Conservation (phyloP, 2,329 filamentous ascomycete genomes). For the Cryoendolithus antarcticus region DNA sequence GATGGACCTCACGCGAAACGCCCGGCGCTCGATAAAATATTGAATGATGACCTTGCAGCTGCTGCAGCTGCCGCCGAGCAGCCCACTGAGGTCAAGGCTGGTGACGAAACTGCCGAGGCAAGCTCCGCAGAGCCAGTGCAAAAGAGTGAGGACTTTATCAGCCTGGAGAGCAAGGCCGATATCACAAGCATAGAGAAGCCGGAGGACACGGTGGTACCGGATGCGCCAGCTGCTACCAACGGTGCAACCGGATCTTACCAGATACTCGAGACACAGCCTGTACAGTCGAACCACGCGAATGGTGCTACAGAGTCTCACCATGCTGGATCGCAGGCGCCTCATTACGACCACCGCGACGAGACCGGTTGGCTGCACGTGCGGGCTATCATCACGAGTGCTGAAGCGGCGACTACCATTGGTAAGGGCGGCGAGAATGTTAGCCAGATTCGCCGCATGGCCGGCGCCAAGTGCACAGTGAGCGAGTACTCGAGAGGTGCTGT, state of each 20-base stretch:
- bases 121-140: constrained; percentile 4
- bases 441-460: constrained; percentile 86
- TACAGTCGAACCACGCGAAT: constrained; percentile 37
- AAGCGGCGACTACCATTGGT: constrained; percentile 94
- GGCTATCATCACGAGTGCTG: constrained; percentile 91
- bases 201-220: constrained; percentile 56
- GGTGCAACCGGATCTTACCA: constrained; percentile 31
- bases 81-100: constrained; percentile 29
- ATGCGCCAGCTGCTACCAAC: constrained; percentile 34
- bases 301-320: constrained; percentile 41
- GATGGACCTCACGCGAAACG: constrained; percentile 97
- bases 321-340: constrained; percentile 29
- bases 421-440: constrained; percentile 98
- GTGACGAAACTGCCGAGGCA: constrained; percentile 7
- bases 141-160: not conserved
- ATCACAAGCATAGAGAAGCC: constrained; percentile 42
- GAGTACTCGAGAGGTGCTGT: constrained; percentile 96
- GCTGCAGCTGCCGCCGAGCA: constrained; percentile 12
- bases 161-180: constrained; percentile 3
- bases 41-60: constrained; percentile 44
- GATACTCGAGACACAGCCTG: constrained; percentile 34
- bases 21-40: constrained; percentile 84
- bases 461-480: constrained; percentile 96
- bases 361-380: constrained; percentile 94
- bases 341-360: constrained; percentile 61